Conservation (phyloP, 768 basidiomycete genomes). For the Termitomyces sp. region DNA sequence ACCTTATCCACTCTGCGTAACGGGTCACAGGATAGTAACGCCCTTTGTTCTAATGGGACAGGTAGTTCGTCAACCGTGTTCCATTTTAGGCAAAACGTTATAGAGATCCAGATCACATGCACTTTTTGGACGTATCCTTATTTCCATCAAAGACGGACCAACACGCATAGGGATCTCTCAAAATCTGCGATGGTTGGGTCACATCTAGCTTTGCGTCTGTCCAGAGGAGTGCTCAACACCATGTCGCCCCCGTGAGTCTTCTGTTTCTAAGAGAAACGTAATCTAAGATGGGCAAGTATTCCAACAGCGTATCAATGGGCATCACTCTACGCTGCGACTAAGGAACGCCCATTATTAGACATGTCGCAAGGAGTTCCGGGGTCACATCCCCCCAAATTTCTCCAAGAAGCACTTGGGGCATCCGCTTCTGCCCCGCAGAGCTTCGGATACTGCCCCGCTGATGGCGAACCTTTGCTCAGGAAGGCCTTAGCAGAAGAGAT, state of each 20-base stretch:
- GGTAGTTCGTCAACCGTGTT: too few species aligned
- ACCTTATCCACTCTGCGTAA: too few species aligned
- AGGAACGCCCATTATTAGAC: conserved; percentile 49
- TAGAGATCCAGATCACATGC: too few species aligned
- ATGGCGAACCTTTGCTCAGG: conserved; percentile 53
- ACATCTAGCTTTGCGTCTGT: conserved; percentile 30
- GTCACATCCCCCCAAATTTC: conserved; percentile 46
- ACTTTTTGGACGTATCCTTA: too few species aligned
- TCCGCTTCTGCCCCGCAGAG: conserved; percentile 37
- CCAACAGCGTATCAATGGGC: conserved; percentile 58
- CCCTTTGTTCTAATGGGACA: too few species aligned
- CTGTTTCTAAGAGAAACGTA: background rate
- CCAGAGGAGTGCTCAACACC: conserved; percentile 35
- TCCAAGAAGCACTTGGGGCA: conserved; percentile 44
- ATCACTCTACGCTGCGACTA: conserved; percentile 33
- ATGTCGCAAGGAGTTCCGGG: conserved; percentile 79
- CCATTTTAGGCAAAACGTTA: too few species aligned
- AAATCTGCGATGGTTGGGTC: conserved; percentile 7
- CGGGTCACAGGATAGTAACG: too few species aligned
- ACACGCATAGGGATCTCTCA: background rate
- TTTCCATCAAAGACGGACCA: background rate
- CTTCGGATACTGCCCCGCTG: conserved; percentile 54
- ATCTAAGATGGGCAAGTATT: conserved; percentile 33
- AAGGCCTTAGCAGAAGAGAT: conserved; percentile 56
- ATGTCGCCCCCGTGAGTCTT: conserved; percentile 41